Evolutionary conservation across 202 grass and related monocot genomes (phyloP).

Genomic region (Zoysia matrella): DNA sequence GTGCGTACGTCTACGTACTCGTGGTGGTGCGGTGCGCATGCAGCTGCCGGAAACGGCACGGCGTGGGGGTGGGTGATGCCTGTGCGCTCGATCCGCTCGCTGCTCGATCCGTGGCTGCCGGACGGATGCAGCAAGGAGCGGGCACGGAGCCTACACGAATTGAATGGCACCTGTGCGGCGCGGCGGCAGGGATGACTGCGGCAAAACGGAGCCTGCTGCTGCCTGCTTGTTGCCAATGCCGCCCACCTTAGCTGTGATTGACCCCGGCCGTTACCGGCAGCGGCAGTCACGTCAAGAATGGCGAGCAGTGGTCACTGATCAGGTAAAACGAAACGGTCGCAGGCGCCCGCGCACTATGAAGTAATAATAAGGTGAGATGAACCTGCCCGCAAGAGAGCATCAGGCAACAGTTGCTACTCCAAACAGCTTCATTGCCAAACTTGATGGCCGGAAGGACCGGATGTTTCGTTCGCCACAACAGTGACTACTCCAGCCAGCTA

Average conservation of each 20-base stretch:
- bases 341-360: background rate
- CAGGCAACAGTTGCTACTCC: no score
- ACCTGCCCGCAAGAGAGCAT: background rate
- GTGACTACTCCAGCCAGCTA: background rate
- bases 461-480: background rate
- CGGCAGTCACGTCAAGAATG: background rate
- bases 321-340: background rate
- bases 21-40: background rate
- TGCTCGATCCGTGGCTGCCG: background rate
- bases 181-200: background rate
- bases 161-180: background rate
- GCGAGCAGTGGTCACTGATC: background rate
- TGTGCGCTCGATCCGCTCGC: background rate
- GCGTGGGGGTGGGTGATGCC: background rate
- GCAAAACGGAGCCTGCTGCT: background rate
- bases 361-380: background rate
- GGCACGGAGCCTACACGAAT: slow-evolving; percentile 19
- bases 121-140: background rate
- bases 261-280: background rate
- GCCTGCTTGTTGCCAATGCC: background rate
- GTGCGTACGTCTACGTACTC: no score
- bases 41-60: background rate
- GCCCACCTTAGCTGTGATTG: background rate
- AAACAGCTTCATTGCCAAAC: no score
- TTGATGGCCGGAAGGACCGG: background rate